These are phyloP conservation scores for Solanum okadae DNA, from an alignment of 257 asterid species.

Conservation along the genomic window DNA sequence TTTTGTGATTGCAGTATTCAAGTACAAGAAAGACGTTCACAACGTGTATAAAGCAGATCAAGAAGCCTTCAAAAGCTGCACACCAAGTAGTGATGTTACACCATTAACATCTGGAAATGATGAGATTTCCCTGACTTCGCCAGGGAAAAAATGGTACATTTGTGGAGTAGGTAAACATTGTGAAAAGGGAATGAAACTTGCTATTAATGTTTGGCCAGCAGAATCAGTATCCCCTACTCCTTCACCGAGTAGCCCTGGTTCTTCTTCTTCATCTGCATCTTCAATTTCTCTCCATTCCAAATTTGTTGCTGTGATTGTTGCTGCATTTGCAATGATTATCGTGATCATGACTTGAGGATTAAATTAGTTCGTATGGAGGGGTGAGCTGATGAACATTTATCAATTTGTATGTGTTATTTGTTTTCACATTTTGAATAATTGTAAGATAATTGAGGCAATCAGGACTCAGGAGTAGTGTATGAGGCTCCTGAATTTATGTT, in stretches of 20 bases:
- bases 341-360: not conserved
- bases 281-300: not conserved
- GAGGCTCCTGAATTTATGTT: not conserved
- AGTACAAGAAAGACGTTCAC: conserved; percentile 24
- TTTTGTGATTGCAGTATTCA: conserved; percentile 23
- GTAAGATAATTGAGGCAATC: not conserved
- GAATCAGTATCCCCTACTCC: conserved; percentile 7
- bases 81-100: not conserved
- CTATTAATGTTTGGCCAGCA: conserved; percentile 9
- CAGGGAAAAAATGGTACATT: conserved; percentile 38
- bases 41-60: conserved; percentile 17
- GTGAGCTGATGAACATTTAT: not conserved
- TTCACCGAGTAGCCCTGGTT: not conserved
- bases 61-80: conserved; percentile 14
- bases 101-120: conserved; percentile 12
- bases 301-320: not conserved
- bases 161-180: conserved; percentile 24
- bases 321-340: not conserved
- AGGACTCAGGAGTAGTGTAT: not conserved
- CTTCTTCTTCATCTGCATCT: not conserved
- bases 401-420: not conserved
- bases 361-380: not conserved
- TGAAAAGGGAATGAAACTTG: conserved; percentile 15
- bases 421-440: not conserved
- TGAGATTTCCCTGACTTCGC: conserved; percentile 2